Conservation (phyloP, 108 stramenopile species). For the Fragilaria radians region DNA sequence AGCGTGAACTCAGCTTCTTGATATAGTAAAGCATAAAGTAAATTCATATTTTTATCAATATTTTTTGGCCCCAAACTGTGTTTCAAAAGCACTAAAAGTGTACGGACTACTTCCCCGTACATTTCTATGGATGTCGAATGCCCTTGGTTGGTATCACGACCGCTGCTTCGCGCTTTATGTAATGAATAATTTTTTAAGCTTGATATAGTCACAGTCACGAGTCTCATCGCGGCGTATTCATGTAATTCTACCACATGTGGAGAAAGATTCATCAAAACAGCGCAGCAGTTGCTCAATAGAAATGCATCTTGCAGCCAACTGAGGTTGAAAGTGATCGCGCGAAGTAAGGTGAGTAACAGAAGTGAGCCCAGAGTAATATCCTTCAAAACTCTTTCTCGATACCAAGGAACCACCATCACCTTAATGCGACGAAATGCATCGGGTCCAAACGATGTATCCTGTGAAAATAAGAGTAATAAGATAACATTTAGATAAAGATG, state of each 20-base stretch:
- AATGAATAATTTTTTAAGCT: constrained; percentile 48
- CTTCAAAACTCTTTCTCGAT: constrained; percentile 65
- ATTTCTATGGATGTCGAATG: constrained; percentile 42
- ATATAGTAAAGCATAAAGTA: constrained; percentile 67
- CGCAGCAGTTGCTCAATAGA: constrained; percentile 76
- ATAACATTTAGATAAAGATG: constrained; percentile 80
- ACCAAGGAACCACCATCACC: constrained; percentile 54
- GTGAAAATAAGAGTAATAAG: constrained; percentile 71
- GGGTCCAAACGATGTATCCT: constrained; percentile 72
- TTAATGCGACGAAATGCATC: constrained; percentile 63
- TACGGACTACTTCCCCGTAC: constrained; percentile 64
- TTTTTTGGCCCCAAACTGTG: constrained; percentile 48
- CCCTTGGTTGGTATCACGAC: constrained; percentile 39
- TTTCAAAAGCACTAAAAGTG: constrained; percentile 51
- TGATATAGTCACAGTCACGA: constrained; percentile 55
- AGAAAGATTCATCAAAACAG: constrained; percentile 64
- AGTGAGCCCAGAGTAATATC: constrained; percentile 67
- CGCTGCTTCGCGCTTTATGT: constrained; percentile 18
- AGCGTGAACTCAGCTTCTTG: constrained; percentile 44
- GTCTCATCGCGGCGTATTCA: constrained; percentile 71
- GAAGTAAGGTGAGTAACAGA: constrained; percentile 54
- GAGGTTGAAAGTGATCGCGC: constrained; percentile 64
- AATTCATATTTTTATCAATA: constrained; percentile 64
- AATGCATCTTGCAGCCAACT: constrained; percentile 64
- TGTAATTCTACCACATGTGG: constrained; percentile 53